Percentiles rank a stretch among this genome's conserved stretches.
Conservation (phyloP, 257 asterid species). For the Solanum peruvianum region DNA sequence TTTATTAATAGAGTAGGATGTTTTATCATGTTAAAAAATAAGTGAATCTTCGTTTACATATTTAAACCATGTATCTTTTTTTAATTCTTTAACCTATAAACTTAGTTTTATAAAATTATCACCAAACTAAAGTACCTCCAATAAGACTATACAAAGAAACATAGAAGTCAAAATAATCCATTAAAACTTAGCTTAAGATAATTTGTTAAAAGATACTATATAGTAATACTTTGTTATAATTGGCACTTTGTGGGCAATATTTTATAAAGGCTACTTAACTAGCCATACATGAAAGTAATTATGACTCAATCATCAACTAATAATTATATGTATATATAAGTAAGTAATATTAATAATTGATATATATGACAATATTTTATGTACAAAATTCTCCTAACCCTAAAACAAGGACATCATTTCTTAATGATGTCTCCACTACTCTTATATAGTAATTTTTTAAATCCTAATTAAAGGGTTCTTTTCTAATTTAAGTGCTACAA, state of each 20-base stretch:
- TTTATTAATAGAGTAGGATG: neutral
- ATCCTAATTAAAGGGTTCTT: neutral
- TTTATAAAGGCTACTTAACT: neutral
- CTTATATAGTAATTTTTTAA: no score
- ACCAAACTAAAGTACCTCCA: neutral
- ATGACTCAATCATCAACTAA: constrained; percentile 6
- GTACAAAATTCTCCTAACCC: constrained; percentile 29
- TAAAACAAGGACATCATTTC: constrained; percentile 35
- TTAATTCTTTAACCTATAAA: neutral
- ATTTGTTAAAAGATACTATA: neutral
- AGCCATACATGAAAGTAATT: neutral
- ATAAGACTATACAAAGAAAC: no score
- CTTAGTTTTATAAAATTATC: neutral
- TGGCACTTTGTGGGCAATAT: neutral
- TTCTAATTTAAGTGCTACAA: neutral
- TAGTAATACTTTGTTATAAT: neutral
- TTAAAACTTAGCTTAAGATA: neutral
- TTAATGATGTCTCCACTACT: constrained; percentile 20
- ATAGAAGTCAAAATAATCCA: no score
- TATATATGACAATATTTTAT: neutral
- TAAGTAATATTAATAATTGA: neutral
- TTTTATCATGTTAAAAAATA: neutral
- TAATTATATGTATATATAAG: neutral
- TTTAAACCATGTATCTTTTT: neutral
- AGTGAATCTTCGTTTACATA: neutral